These are phyloP conservation scores for Lathyrus sativus DNA, from an alignment of 306 rosid genomes.

Conservation along the genomic window DNA sequence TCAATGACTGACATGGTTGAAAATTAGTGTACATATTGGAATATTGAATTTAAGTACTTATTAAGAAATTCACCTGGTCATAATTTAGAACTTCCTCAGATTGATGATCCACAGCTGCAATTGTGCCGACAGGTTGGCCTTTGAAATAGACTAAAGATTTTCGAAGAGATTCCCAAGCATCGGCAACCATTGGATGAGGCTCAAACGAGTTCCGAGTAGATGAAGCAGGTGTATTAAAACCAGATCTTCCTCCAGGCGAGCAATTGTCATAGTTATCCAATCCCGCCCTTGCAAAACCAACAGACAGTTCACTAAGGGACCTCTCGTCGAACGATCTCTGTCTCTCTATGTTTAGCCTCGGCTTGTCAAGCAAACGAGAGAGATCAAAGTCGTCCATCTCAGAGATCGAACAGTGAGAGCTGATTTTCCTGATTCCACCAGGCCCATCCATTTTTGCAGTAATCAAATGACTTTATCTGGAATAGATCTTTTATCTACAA, in stretches of 20 bases:
- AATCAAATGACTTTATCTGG: constrained; percentile 24
- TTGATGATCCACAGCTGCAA: constrained; percentile 83
- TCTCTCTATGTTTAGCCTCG: constrained; percentile 76
- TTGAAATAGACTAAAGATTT: constrained; percentile 71
- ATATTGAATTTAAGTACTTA: background rate
- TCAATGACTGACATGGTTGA: background rate
- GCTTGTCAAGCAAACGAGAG: constrained; percentile 70
- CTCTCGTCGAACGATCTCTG: constrained; percentile 93
- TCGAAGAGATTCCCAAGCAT: constrained; percentile 91
- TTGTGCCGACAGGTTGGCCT: constrained; percentile 82
- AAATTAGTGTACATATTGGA: background rate
- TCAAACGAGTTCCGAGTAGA: constrained; percentile 85
- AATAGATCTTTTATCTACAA: constrained; percentile 32
- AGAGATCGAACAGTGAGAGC: constrained; percentile 73
- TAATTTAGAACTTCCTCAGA: constrained; percentile 87
- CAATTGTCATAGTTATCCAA: constrained; percentile 65
- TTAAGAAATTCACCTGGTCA: constrained; percentile 64
- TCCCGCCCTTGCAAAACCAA: constrained; percentile 57
- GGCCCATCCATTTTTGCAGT: constrained; percentile 62
- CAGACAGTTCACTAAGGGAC: constrained; percentile 81
- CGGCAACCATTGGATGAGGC: constrained; percentile 94
- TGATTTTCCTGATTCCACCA: constrained; percentile 63
- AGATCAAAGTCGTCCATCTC: constrained; percentile 85
- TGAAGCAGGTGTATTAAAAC: constrained; percentile 74
- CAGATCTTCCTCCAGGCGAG: constrained; percentile 85